Percentiles rank a stretch among this genome's conserved stretches.
phyloP scores from a whole-genome alignment of 2,329 filamentous ascomycete species.

The Bipolaris gigantea region DNA sequence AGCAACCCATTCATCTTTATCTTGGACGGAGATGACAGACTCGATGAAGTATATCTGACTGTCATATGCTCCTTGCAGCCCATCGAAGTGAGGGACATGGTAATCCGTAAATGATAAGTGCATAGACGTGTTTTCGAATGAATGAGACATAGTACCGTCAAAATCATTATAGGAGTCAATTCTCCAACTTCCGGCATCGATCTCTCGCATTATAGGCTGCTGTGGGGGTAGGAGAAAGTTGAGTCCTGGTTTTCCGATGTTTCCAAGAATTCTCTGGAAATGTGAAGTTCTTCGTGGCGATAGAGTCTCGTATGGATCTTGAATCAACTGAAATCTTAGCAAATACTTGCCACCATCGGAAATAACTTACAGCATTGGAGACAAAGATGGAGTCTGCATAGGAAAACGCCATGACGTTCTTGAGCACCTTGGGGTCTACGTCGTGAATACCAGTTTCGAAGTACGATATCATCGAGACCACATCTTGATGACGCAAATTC shows the following conservation, averaged over 20 bases:
- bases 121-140: not conserved
- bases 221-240: not conserved
- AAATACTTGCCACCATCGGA: too few species aligned
- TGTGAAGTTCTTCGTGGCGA: too few species aligned
- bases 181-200: not conserved
- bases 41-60: not conserved
- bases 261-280: not conserved
- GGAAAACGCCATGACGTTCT: not conserved
- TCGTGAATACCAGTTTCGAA: not conserved
- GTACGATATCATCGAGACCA: not conserved
- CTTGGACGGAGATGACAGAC: constrained; percentile 1
- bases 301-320: not conserved
- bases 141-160: not conserved
- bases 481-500: not conserved
- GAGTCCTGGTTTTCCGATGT: not conserved
- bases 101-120: not conserved
- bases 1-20: constrained; percentile 2
- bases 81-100: not conserved
- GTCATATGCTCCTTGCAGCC: not conserved
- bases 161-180: not conserved
- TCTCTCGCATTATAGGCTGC: not conserved
- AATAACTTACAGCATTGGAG: not conserved
- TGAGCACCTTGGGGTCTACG: not conserved
- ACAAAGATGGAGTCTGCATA: not conserved
- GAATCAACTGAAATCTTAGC: not conserved